Evolutionary conservation across 768 basidiomycete genomes (phyloP), one percentile per base, ranked within the genome.

Genomic region (Tulasnella sp.): DNA sequence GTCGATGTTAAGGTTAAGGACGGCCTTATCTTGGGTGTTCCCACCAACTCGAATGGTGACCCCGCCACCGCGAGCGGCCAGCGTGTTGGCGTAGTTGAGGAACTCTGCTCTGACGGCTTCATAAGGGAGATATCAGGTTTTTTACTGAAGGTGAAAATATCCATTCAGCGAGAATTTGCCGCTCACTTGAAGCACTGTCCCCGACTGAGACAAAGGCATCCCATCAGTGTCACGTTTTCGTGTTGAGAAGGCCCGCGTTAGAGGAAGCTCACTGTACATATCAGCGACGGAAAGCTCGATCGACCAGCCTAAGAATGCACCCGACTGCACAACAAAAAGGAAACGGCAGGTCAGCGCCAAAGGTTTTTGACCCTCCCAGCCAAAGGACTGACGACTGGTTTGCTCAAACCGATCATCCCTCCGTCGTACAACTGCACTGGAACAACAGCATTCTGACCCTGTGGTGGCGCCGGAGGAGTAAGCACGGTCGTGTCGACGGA

Each of bases 211-310:
- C 1, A 55, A 42, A 55, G 41, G 34, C n/a, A n/a, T n/a, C n/a
- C n/a, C n/a, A n/a, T 34, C 24, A 55, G n/a, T n/a, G 26, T 4
- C 15, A 49, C 4, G 29, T 11, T 27, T 29, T 11, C 44, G 27
- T 47, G 47, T 58, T n/a, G 34, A 43, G 21, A 4, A 45, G 45
- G 9, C 23, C 21, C 19, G n/a, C 51, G 43, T 29, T 26, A 24
- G 2, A 41, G 29, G 29, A n/a, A 15, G 76, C 79, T 62, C 48
- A 73, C 69, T 64, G 50, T 77, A 70, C 68, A 79, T 77, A 60
- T 78, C 78, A 3, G 77, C 76, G 10, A 84, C 79, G 19, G 80
- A 81, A 73, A 84, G 75, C 69, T 85, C 84, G 29, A 85, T 73
- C 1, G 77, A 78, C 63, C 83, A 84, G 0, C 83, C 83, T 51